Conservation (phyloP, 2,329 filamentous ascomycete genomes). For the Eurotiales sp. region DNA sequence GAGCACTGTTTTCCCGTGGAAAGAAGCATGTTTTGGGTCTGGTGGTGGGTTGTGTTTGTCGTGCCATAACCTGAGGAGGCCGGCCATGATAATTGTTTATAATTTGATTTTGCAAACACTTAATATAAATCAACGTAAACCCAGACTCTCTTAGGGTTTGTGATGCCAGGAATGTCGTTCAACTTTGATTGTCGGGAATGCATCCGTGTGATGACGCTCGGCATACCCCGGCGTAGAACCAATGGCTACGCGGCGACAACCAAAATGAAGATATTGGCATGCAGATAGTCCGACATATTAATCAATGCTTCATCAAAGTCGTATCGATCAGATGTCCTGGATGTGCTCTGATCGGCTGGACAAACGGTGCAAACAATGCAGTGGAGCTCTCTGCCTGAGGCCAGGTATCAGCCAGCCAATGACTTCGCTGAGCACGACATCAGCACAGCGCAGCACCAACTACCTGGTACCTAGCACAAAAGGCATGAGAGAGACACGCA, state of each 20-base stretch:
- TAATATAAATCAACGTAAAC: too few species aligned
- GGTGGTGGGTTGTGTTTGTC: slow-evolving; percentile 27
- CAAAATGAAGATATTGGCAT: too few species aligned
- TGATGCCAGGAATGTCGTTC: too few species aligned
- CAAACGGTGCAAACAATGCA: slow-evolving; percentile 9
- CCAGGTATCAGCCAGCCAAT: background rate
- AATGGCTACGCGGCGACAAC: too few species aligned
- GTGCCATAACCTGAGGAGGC: slow-evolving; percentile 9
- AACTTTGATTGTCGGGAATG: too few species aligned
- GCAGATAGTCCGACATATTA: too few species aligned
- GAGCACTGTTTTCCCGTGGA: slow-evolving; percentile 46
- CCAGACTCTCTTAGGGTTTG: background rate
- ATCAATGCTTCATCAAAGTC: background rate
- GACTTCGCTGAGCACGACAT: slow-evolving; percentile 6
- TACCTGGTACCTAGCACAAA: too few species aligned
- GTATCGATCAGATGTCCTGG: background rate
- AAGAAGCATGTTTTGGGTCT: slow-evolving; percentile 35
- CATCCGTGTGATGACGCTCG: too few species aligned
- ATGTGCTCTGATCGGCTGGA: background rate
- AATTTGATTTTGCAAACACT: background rate
- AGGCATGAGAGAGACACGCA: too few species aligned
- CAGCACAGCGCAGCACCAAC: background rate
- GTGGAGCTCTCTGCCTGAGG: background rate
- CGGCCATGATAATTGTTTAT: slow-evolving; percentile 4
- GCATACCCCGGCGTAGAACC: too few species aligned